A percentile compares a stretch with the other conserved stretches of the same genome.
Evolutionary conservation across 768 basidiomycete species (phyloP).

Genomic region (Neoboletus subvelutipes): DNA sequence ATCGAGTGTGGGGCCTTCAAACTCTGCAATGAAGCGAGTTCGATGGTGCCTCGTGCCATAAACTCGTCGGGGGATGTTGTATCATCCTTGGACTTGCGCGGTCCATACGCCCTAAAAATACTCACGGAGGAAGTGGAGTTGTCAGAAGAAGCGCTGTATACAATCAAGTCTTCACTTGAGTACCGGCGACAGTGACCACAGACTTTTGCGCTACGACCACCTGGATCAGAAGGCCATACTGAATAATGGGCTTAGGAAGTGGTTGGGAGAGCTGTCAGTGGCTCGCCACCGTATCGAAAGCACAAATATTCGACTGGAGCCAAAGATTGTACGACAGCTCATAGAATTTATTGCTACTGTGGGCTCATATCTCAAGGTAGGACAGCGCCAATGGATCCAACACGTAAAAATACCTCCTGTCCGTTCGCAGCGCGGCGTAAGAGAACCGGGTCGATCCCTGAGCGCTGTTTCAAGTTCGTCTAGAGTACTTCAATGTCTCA

Average conservation of each 20-base stretch:
- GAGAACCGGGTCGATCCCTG: too few relatives aligned
- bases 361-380: too few relatives aligned
- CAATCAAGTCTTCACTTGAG: background rate
- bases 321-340: background rate
- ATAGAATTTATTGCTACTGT: too few relatives aligned
- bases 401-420: background rate
- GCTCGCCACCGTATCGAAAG: too few relatives aligned
- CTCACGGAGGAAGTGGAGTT: background rate
- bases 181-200: background rate
- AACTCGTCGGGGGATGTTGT: too few relatives aligned
- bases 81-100: too few relatives aligned
- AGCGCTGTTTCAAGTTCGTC: too few relatives aligned
- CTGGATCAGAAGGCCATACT: background rate
- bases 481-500: too few relatives aligned
- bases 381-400: background rate
- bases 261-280: background rate
- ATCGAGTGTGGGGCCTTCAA: conserved; percentile 57
- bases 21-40: too few relatives aligned
- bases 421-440: background rate
- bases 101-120: background rate
- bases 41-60: too few relatives aligned
- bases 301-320: background rate
- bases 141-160: background rate
- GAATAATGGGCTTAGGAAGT: conserved; percentile 1
- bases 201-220: background rate